Evolutionary conservation across 176 grass and related monocot species (phyloP), one percentile per base, ranked within the genome.

Genomic region (Oryza coarctata): DNA sequence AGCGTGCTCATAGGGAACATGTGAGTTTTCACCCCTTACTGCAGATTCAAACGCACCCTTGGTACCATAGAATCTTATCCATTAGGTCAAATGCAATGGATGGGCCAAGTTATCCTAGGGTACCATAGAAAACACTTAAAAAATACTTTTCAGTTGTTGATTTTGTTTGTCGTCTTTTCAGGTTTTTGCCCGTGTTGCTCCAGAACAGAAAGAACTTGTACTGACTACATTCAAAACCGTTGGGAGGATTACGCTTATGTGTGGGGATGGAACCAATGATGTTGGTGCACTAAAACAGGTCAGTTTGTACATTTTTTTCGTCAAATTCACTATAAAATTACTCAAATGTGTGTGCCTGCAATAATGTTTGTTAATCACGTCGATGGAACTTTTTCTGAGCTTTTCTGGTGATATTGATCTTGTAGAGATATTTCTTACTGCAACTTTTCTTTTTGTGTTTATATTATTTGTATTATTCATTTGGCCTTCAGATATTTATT

Each of bases 251-350:
- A 99, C 96, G 73, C 66, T 99, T 64, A 99, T 99, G 96, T 99
- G 96, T 84, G 96, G 96, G 88, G 96, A 99, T 78, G 96, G 96
- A 84, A 99, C 96, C 13, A 99, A 95, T 80, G 96, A 99, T 91
- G 96, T 99, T 80, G 96, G 96, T 71, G 96, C 96, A 77, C 86
- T 99, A 66, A 99, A 99, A 82, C 96, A 99, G 91, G 96, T 93
- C 70, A 86, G 40, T 69, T 27, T 38, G 41, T 71, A 71, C 36
- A 50, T 5, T 63, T 78, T 69, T 74, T 79, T 6, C 50, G 32
- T 84, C 27, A 66, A 45, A 23, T 76, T 82, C 49, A 66, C 44
- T 25, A 50, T 6, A 20, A 44, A 58, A 34, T 49, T 65, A 82
- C 22, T 55, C 3, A 20, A 69, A 28, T 86, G 40, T 66, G 35